These are phyloP conservation scores for Aspergillus incahuasiensis DNA, from an alignment of 495 filamentous ascomycete genomes.

Conservation along the genomic window DNA sequence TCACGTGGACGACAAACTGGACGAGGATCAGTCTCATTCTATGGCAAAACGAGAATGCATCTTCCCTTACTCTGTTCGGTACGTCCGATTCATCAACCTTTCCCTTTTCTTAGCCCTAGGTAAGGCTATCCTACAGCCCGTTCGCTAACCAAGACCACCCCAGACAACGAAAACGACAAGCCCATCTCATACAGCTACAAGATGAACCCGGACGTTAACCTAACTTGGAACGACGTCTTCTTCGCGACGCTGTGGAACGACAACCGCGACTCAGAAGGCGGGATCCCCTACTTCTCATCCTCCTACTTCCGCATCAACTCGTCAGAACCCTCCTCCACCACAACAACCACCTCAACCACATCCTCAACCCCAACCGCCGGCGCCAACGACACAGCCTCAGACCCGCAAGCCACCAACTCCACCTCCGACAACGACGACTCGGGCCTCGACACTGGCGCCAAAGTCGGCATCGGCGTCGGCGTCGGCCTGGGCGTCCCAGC, in stretches of 20 bases:
- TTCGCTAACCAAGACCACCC: neutral
- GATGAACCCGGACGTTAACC: slow-evolving; percentile 10
- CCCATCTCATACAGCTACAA: slow-evolving; percentile 8
- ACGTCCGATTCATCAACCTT: neutral
- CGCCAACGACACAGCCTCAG: neutral
- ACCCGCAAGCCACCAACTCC: neutral
- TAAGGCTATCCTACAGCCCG: too few species aligned
- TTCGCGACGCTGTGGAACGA: slow-evolving; percentile 16
- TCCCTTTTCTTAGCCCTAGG: neutral
- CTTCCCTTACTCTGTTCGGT: slow-evolving; percentile 8
- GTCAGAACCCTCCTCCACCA: neutral
- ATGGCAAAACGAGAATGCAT: slow-evolving; percentile 12
- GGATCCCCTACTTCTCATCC: slow-evolving; percentile 4
- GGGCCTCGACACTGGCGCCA: slow-evolving; percentile 8
- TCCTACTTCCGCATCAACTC: slow-evolving; percentile 15
- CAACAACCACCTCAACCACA: slow-evolving; percentile 1
- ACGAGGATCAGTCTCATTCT: slow-evolving; percentile 9
- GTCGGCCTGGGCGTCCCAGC: slow-evolving; percentile 8
- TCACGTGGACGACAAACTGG: slow-evolving; percentile 10
- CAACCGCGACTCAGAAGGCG: slow-evolving; percentile 4
- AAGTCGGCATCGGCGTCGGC: slow-evolving; percentile 13
- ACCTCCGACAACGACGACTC: neutral
- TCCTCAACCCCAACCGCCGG: slow-evolving; percentile 1
- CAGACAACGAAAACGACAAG: slow-evolving; percentile 7
- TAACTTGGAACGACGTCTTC: slow-evolving; percentile 16